Evolutionary conservation across 768 basidiomycete species (phyloP), one percentile per base, ranked within the genome.

Genomic region (Paxillus rubicundulus): DNA sequence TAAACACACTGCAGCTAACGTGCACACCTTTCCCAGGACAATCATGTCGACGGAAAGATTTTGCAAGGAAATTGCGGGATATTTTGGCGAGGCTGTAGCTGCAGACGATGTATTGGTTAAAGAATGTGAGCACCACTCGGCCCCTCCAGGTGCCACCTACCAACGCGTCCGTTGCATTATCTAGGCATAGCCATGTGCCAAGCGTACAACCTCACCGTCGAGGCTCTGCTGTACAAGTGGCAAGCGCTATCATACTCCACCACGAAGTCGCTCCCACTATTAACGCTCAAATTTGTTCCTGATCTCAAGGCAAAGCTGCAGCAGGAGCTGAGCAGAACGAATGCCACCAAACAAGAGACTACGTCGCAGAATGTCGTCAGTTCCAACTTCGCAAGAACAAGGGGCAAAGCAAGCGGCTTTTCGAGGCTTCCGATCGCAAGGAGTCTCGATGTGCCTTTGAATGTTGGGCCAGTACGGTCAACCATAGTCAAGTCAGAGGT

Each of bases 101-200:
- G 61, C 59, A 4, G 78, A 83, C 47, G 74, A 78, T 10, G 70
- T 72, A 38, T 62, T 82, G 0, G 58, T 79, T 27, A 67, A 73
- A 49, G 81, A 85, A 77, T 84, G 84, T 84, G 66, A 67, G 57
- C 47, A 56, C 53, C 27, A 16, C 44, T 45, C 40, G 49, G 47
- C 34, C 17, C 47, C 21, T 21, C 38, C 41, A 32, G 14, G 38
- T 38, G 37, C 28, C n/a, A 33, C n/a, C 36, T 45, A 27, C 53
- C 48, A 34, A 64, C 62, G 51, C 47, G 52, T 60, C 52, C 21
- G 7, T 42, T 18, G 14, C 46, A 55, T 33, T 10, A 49, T 13
- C 48, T 61, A 90, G 88, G 87, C 57, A 74, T 78, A 30, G 74
- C 75, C 21, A 74, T 90, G 54, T 91, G 89, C 64, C 73, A 78